These are phyloP conservation scores for Ilyonectria sp. DNA, from an alignment of 2,329 filamentous ascomycete genomes.

Conservation along the genomic window DNA sequence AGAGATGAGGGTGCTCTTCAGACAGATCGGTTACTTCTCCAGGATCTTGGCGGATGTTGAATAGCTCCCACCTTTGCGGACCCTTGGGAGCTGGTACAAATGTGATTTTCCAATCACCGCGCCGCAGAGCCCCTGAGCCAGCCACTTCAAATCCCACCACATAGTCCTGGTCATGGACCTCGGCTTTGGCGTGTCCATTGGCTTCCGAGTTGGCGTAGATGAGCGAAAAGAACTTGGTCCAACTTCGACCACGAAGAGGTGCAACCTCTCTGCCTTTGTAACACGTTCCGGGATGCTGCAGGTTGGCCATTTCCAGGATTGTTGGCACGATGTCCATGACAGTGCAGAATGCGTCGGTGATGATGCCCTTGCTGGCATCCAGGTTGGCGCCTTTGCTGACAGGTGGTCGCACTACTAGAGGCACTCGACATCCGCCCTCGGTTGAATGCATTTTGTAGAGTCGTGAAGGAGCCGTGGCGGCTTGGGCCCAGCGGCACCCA, in stretches of 20 bases:
- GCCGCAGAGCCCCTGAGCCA: slow-evolving; percentile 66
- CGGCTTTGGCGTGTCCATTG: background rate
- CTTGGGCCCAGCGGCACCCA: slow-evolving; percentile 41
- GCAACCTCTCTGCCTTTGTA: slow-evolving; percentile 25
- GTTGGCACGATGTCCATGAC: too few relatives aligned
- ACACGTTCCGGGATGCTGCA: too few relatives aligned
- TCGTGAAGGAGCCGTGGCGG: slow-evolving; percentile 55
- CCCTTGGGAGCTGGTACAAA: slow-evolving; percentile 66
- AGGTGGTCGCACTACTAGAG: slow-evolving; percentile 58
- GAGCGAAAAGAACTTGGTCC: slow-evolving; percentile 19
- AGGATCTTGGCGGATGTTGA: slow-evolving; percentile 66
- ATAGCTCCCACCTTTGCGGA: slow-evolving; percentile 70
- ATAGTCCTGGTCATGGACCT: slow-evolving; percentile 54
- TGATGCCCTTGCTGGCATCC: too few relatives aligned
- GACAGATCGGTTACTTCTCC: slow-evolving; percentile 65
- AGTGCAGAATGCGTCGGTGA: too few relatives aligned
- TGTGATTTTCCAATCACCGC: slow-evolving; percentile 70
- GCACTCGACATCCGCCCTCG: slow-evolving; percentile 66
- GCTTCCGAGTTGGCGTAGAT: background rate
- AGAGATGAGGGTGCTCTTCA: slow-evolving; percentile 56
- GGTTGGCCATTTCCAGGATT: too few relatives aligned
- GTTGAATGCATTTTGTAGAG: slow-evolving; percentile 58
- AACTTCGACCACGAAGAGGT: slow-evolving; percentile 26
- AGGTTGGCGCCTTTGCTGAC: too few relatives aligned
- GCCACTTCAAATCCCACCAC: slow-evolving; percentile 71